Base-by-base conservation (phyloP, 345 rosid genomes). In the Corymbia maculata region DNA sequence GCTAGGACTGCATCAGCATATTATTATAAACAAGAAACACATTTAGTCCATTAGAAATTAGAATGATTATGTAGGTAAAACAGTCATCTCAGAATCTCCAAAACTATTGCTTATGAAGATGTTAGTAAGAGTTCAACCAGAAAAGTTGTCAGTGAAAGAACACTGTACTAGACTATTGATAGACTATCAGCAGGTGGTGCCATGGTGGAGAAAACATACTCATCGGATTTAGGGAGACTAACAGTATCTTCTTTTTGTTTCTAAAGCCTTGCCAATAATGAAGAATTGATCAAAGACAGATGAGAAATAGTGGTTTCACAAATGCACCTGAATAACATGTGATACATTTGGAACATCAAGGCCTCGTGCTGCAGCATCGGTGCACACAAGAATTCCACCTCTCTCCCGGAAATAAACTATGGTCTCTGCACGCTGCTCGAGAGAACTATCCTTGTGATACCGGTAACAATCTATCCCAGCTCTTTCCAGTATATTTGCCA, bases 361-460 rank as follows among this genome's bases (percentile, higher is more conserved):
- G 88, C 99, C 99, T 86, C 99, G 98, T 26, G 99, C 97, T 87
- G 98, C 99, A 17, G 99, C 99, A 94, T 97, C 99, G 68, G 99
- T 98, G 90, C 99, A 97, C 16, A 98, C 97, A 88, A 98, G 93
- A 87, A 96, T 91, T 89, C 99, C 98, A 50, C 99, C 98, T 42
- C 93, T 93, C 89, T 95, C 97, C 91, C 90, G 93, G 90, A 97
- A 97, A 89, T 91, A 93, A 68, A 90, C 92, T 89, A 97, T 90
- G 52, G 93, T 92, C 86, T 93, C 89, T 80, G 98, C 93, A 89
- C 99, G 97, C 51, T 96, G 97, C 55, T 97, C 98, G 32, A 97
- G 92, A n/a, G 96, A 94, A 86, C 90, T 93, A 87, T 93, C 96
- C 95, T 96, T 97, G 88, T 97, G 98, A 90, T 96, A 97, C 88